Evolutionary conservation across 345 rosid genomes (phyloP).

Genomic region (Mercurialis annua): DNA sequence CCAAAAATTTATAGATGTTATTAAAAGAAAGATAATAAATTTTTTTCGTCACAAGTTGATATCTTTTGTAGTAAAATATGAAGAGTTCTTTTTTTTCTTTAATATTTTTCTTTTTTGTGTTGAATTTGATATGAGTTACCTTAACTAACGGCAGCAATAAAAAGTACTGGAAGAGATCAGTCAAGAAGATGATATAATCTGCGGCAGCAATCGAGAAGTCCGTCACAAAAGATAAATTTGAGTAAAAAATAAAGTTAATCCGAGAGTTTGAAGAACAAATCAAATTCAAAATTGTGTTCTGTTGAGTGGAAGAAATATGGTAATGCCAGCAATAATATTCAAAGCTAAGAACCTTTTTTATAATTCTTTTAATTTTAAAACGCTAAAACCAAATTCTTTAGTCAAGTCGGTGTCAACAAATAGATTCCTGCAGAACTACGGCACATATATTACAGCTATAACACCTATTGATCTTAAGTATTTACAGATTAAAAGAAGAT

Average conservation of each 20-base stretch:
- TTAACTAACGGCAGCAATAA: neutral
- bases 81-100: neutral
- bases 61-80: no score
- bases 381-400: no score
- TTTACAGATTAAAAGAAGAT: no score
- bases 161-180: neutral
- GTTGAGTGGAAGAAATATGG: neutral
- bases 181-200: neutral
- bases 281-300: neutral
- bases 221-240: no score
- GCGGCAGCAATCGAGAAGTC: no score
- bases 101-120: neutral
- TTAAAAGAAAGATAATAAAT: no score
- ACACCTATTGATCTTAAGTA: neutral
- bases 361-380: no score
- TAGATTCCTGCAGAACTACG: conserved; percentile 4
- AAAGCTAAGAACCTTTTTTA: neutral
- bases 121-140: neutral
- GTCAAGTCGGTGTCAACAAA: neutral
- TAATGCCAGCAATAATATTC: neutral
- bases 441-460: neutral
- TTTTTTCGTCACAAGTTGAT: neutral
- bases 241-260: neutral
- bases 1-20: no score
- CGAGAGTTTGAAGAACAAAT: no score